Percentiles rank a stretch among this genome's conserved stretches.
Conservation (phyloP, 345 rosid genomes). For the Pistacia integerrima region DNA sequence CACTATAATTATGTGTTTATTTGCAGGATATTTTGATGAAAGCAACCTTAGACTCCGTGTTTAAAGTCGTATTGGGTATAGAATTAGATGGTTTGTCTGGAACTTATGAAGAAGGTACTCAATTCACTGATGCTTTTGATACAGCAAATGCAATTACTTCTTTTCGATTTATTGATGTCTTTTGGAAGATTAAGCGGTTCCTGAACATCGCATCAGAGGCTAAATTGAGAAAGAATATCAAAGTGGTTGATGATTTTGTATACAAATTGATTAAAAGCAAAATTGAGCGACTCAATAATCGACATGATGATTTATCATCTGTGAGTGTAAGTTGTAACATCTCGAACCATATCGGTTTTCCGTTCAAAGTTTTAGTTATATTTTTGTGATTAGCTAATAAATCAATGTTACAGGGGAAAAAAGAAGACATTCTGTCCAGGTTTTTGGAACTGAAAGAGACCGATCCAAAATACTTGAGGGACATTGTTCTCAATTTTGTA, state of each 20-base stretch:
- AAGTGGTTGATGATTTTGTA: slow-evolving; percentile 27
- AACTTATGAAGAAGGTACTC: slow-evolving; percentile 14
- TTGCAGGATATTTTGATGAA: slow-evolving; percentile 32
- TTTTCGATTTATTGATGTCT: slow-evolving; percentile 6
- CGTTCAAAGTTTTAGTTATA: background rate
- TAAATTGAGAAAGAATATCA: slow-evolving; percentile 7
- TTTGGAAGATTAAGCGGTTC: slow-evolving; percentile 30
- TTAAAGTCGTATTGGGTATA: slow-evolving; percentile 28
- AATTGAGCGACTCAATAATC: slow-evolving; percentile 12
- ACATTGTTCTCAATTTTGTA: slow-evolving; percentile 31
- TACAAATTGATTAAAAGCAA: slow-evolving; percentile 16
- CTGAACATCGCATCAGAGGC: slow-evolving; percentile 32
- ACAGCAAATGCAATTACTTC: slow-evolving; percentile 16
- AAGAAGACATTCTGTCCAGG: slow-evolving; percentile 34
- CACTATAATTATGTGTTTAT: background rate
- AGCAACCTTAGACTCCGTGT: slow-evolving; percentile 26
- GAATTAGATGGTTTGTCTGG: slow-evolving; percentile 27
- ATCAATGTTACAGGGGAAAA: background rate
- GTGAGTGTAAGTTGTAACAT: too few relatives aligned
- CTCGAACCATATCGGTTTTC: too few relatives aligned
- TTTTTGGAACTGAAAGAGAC: slow-evolving; percentile 21
- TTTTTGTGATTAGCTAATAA: background rate
- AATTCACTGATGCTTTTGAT: slow-evolving; percentile 22
- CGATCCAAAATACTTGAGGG: slow-evolving; percentile 28
- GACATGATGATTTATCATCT: slow-evolving; percentile 8